Base-by-base conservation (phyloP, 2,329 filamentous ascomycete genomes). In the Fusarium goolgardi region DNA sequence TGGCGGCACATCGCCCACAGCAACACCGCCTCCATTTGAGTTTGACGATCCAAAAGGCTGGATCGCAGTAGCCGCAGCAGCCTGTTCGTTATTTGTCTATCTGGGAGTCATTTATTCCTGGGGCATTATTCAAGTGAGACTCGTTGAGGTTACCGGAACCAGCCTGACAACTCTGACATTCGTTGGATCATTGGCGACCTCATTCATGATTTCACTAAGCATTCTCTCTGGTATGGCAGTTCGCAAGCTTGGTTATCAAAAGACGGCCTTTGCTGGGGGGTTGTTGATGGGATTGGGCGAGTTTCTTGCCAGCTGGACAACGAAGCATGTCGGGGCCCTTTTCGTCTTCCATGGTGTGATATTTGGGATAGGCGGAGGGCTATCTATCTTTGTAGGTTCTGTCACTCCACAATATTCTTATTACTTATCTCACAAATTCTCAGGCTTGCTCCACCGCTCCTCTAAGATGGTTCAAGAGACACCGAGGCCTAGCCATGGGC, bases 21-120 rank as follows among this genome's bases (percentile, higher is more conserved):
- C 4, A 5, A 18, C 13, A 12, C 12, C 40, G 18, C 44, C 18
- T 6, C 43, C 13, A 2, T 31, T 72, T 6, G 43, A 50, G 6
- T 67, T 72, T 6, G 70, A 72, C 6, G 56, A 65, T 0, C 51
- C 53, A 0, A 63, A 40, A 31, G 70, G 70, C 5, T 73, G 70
- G 59, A 59, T 72, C 1, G 60, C 66, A 5, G 70, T 72, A 0
- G 25, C 37, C 7, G 70, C 70, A 4, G 70, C 70, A 15, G 55
- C 70, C 2, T 73, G 70, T 15, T 71, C 70, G 0, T 29, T 76
- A 2, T 76, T 76, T 3, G 65, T 76, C 2, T 76, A 76, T 20
- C 71, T 76, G 0, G 75, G 75, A 0, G 70, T 77, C 12, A 55
- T 76, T n/a, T 76, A 76, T 46, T 76, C 75, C 0, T 76, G 73